These are phyloP conservation scores for Rhizopogon vinicolor DNA, from an alignment of 768 basidiomycete species.

Conservation along the genomic window DNA sequence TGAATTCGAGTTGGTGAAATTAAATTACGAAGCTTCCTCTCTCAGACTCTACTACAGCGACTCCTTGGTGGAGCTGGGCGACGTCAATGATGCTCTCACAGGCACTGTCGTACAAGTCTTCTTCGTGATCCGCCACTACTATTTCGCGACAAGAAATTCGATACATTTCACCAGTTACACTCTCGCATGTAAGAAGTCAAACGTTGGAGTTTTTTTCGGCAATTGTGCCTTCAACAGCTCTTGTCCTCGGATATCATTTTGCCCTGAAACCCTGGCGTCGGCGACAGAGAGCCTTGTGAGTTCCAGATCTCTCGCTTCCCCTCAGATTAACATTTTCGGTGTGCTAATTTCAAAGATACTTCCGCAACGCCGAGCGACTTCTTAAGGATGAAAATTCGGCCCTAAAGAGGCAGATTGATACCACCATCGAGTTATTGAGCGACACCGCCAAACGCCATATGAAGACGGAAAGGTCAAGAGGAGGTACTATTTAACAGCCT, in stretches of 20 bases:
- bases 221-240: conserved; percentile 50
- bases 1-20: too few relatives aligned
- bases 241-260: conserved; percentile 52
- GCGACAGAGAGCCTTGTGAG: conserved; percentile 49
- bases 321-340: neutral
- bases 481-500: conserved; percentile 40
- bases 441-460: conserved; percentile 63
- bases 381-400: conserved; percentile 62
- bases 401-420: conserved; percentile 57
- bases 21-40: too few relatives aligned
- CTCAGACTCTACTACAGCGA: too few relatives aligned
- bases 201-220: conserved; percentile 44
- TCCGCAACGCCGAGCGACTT: conserved; percentile 58
- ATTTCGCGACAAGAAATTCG: too few relatives aligned
- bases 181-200: conserved; percentile 47
- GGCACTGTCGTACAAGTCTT: too few relatives aligned
- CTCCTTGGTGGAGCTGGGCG: too few relatives aligned
- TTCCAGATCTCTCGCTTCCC: conserved; percentile 8
- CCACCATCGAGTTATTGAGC: conserved; percentile 57
- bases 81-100: too few relatives aligned
- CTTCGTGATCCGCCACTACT: too few relatives aligned
- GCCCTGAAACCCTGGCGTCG: conserved; percentile 52
- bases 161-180: conserved; percentile 42
- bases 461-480: conserved; percentile 57
- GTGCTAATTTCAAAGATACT: conserved; percentile 40